These are phyloP conservation scores for Liriodendron chinense DNA, from an alignment of 164 flowering plant genomes.

Conservation along the genomic window DNA sequence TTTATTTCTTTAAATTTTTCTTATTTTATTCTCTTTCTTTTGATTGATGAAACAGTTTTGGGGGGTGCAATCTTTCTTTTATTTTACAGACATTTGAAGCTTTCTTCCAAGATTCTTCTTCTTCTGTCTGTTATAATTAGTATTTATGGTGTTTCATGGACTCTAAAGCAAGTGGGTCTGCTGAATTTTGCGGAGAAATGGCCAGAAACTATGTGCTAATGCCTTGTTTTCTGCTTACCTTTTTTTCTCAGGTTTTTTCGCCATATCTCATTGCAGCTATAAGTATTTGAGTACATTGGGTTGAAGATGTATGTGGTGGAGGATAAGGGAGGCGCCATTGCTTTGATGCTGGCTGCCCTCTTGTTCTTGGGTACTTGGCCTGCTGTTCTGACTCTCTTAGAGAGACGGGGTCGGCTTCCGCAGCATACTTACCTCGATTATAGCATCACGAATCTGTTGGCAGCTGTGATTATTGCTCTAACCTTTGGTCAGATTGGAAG, in stretches of 20 bases:
- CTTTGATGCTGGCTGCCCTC: constrained; percentile 66
- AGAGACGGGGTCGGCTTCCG: constrained; percentile 84
- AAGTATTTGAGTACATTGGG: not conserved
- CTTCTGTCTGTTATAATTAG: not conserved
- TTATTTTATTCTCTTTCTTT: not conserved
- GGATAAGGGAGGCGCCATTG: constrained; percentile 81
- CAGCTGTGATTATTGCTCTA: constrained; percentile 74
- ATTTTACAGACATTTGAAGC: no score
- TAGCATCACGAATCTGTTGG: constrained; percentile 70
- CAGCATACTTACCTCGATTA: constrained; percentile 93
- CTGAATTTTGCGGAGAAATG: not conserved
- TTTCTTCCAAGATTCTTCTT: constrained; percentile 1
- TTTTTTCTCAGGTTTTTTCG: not conserved
- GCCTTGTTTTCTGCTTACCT: constrained; percentile 8
- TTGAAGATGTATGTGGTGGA: constrained; percentile 72
- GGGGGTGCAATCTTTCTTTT: no score
- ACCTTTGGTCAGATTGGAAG: constrained; percentile 79
- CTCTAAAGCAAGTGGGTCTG: not conserved
- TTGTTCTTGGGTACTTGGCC: constrained; percentile 89
- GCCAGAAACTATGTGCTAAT: not conserved
- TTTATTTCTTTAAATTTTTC: not conserved
- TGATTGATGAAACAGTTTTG: no score
- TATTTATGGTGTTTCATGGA: not conserved
- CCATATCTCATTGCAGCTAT: constrained; percentile 1
- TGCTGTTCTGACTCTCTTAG: constrained; percentile 67